A percentile compares a stretch with the other conserved stretches of the same genome.
These are phyloP conservation scores for Debaryomycetaceae sp. DNA, from an alignment of 1,139 yeast species.

Conservation along the genomic window DNA sequence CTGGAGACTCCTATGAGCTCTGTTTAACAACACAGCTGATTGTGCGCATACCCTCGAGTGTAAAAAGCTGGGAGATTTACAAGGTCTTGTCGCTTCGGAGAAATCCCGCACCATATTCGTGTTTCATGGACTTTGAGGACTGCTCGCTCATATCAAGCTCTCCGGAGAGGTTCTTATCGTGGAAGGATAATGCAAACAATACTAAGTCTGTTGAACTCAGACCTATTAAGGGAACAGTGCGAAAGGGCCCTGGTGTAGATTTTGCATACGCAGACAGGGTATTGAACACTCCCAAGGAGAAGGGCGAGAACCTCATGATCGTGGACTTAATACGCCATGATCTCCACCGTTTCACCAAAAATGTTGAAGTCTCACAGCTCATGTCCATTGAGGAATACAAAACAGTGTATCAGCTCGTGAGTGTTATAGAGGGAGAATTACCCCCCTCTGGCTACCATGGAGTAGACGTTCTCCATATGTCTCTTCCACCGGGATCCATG, in stretches of 20 bases:
- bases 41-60: conserved; percentile 44
- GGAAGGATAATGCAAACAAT: conserved; percentile 46
- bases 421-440: conserved; percentile 74
- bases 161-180: conserved; percentile 87
- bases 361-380: conserved; percentile 70
- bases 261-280: conserved; percentile 58
- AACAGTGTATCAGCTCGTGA: conserved; percentile 87
- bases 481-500: conserved; percentile 98
- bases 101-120: conserved; percentile 93
- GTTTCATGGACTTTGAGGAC: conserved; percentile 73
- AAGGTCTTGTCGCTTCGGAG: conserved; percentile 57
- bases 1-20: conserved; percentile 92
- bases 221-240: conserved; percentile 95
- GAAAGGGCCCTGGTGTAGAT: conserved; percentile 53
- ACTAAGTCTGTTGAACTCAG: conserved; percentile 65
- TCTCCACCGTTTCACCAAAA: conserved; percentile 62
- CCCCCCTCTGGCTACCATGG: conserved; percentile 50
- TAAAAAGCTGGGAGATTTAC: conserved; percentile 76
- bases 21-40: conserved; percentile 82
- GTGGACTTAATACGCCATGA: conserved; percentile 95
- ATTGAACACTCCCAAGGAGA: conserved; percentile 83
- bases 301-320: conserved; percentile 96
- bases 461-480: conserved; percentile 69
- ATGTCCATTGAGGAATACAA: conserved; percentile 93
- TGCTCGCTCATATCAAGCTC: conserved; percentile 78